Evolutionary conservation across 2,329 filamentous ascomycete species (phyloP).

Genomic region (Ilyonectria destructans): DNA sequence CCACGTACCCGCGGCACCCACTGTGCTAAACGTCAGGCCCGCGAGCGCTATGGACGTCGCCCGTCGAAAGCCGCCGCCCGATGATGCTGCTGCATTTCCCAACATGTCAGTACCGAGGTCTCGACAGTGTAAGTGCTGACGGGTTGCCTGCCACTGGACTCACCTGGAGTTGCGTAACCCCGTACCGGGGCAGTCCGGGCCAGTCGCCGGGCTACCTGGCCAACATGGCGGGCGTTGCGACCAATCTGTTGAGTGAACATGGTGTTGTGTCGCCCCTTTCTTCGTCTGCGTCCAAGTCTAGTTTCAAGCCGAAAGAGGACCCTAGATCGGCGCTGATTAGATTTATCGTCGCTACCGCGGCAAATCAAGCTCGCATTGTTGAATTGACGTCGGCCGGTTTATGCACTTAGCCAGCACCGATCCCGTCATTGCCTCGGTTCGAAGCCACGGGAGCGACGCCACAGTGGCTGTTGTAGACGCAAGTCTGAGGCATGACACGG

Average conservation of each 20-base stretch:
- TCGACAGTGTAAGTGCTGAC: conserved; percentile 24
- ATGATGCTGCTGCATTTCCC: conserved; percentile 22
- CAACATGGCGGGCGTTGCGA: conserved; percentile 45
- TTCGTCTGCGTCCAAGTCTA: conserved; percentile 1
- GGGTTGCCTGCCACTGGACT: conserved; percentile 28
- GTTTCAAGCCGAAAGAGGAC: not conserved
- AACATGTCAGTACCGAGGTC: conserved; percentile 32
- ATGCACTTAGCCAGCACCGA: conserved; percentile 40
- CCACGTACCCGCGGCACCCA: conserved; percentile 57
- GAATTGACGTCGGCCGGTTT: conserved; percentile 37
- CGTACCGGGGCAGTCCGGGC: conserved; percentile 41
- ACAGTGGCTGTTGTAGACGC: not conserved
- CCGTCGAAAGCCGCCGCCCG: conserved; percentile 44
- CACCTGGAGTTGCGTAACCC: conserved; percentile 49
- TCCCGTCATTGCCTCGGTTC: conserved; percentile 6
- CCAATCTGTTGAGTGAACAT: conserved; percentile 48
- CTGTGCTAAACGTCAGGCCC: conserved; percentile 51
- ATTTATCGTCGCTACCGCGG: conserved; percentile 47
- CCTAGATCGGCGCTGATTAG: conserved; percentile 30
- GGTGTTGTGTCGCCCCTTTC: conserved; percentile 20
- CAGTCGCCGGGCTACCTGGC: conserved; percentile 44
- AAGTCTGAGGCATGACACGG: not conserved
- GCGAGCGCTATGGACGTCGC: conserved; percentile 48
- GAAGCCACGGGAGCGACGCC: not conserved
- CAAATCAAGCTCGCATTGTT: conserved; percentile 35